Evolutionary conservation across 768 basidiomycete genomes (phyloP), one percentile per base, ranked within the genome.

Genomic region (Kwoniella mangroviensis): DNA sequence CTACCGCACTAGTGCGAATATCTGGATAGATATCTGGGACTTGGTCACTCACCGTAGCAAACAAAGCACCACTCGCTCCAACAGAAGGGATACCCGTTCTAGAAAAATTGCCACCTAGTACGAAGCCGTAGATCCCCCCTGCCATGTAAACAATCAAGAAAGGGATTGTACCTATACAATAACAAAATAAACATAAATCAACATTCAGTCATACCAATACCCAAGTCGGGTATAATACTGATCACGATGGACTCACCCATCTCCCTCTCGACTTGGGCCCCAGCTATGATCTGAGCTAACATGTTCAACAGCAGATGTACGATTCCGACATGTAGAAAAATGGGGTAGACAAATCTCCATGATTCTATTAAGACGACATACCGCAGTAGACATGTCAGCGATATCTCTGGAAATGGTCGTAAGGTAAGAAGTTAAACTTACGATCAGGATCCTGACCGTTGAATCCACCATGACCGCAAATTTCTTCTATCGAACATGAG

Each of bases 251-350:
- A 56, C 69, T 56, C 40, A 69, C 78, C 94, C 92, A 97, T 94
- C 76, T 94, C 93, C 68, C 90, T 86, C 79, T 97, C 94, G 67
- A 96, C 89, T 89, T 94, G 79, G 2, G 61, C 64, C n/a, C 67
- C 91, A n/a, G 91, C 84, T 0, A 88, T 88, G 67, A 91, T 81
- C 75, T 96, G 95, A 15, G 90, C 94, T 34, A 95, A 80, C 90
- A 98, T 91, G 80, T 99, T 99, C 70, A 99, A 79, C 4, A 90
- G 73, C 43, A 96, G 86, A 81, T 99, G 96, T n/a, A 99, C 86
- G 67, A 99, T 86, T n/a, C 96, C 96, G 12, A 93, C 97, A 75
- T 98, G 96, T 5, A 98, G 84, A 80, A 98, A 97, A 61, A 96
- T 91, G 10, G 94, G 88, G 1, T 90, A 89, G 74, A 94, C 90